Conservation (phyloP, 768 basidiomycete species). For the Terana coerulea region DNA sequence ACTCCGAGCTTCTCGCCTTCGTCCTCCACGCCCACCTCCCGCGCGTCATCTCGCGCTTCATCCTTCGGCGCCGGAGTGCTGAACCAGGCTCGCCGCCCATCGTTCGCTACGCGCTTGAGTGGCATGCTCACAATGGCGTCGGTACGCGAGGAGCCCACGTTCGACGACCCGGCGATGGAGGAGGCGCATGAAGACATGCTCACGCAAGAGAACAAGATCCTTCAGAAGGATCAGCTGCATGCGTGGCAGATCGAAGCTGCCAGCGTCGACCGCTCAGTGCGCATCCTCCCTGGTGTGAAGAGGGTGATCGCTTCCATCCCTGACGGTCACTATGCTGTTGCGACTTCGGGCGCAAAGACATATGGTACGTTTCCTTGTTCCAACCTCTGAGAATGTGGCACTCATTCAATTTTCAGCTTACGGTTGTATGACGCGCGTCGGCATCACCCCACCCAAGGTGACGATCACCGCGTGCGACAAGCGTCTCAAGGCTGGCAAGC, state of each 20-base stretch:
- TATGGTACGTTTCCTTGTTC: slow-evolving; percentile 42
- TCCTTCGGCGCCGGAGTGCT: slow-evolving; percentile 32
- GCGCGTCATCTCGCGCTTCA: slow-evolving; percentile 40
- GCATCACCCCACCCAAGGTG: slow-evolving; percentile 60
- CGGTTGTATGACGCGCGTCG: slow-evolving; percentile 67
- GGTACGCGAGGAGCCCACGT: slow-evolving; percentile 29
- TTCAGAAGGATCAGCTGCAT: slow-evolving; percentile 31
- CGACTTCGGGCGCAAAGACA: slow-evolving; percentile 70
- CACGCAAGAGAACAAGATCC: slow-evolving; percentile 27
- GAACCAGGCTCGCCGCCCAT: slow-evolving; percentile 38
- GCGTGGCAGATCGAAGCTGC: slow-evolving; percentile 57
- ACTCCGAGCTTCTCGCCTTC: no score
- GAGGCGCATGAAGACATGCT: slow-evolving; percentile 34
- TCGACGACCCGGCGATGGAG: slow-evolving; percentile 28
- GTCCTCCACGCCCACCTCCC: slow-evolving; percentile 39
- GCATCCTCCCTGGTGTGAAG: slow-evolving; percentile 68
- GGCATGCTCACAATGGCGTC: slow-evolving; percentile 35
- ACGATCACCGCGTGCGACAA: slow-evolving; percentile 78
- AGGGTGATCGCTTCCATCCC: slow-evolving; percentile 64
- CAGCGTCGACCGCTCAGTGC: slow-evolving; percentile 55
- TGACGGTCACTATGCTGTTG: slow-evolving; percentile 63
- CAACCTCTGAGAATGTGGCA: no score
- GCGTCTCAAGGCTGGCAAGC: slow-evolving; percentile 63
- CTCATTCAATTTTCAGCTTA: slow-evolving; percentile 34
- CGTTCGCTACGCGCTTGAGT: slow-evolving; percentile 41